Evolutionary conservation across 2,329 filamentous ascomycete species (phyloP), one percentile per base, ranked within the genome.

Genomic region (Botrytis pseudocinerea): DNA sequence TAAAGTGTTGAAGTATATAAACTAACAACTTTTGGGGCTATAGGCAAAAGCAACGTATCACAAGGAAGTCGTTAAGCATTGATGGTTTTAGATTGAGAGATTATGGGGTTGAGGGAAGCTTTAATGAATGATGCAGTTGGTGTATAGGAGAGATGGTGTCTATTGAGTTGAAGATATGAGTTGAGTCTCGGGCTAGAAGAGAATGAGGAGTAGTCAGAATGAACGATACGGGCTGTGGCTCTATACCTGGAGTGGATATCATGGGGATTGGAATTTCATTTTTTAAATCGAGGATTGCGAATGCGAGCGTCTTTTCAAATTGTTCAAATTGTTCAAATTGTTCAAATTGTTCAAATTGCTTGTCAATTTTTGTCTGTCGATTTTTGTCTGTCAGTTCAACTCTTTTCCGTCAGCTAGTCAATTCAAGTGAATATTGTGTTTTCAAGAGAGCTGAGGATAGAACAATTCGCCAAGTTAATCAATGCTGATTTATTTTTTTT

Each of bases 261-360:
- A 18, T n/a, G 22, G 16, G 35, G n/a, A 18, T 32, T 28, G n/a
- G n/a, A 18, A 57, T 1, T 57, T 28, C n/a, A 28, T 32, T 16
- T 0, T 0, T 57, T 32, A 32, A 22, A 54, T n/a, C 2, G 0
- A 22, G 25, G 4, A 10, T n/a, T n/a, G 6, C 0, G 12, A 16
- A 54, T 54, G 38, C 7, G 1, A 54, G n/a, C 25, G 48, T 54
- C 5, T n/a, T 51, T 54, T n/a, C 25, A 54, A 54, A n/a, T 54
- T 54, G 48, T 12, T n/a, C 32, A 32, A 32, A 32, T 32, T 32
- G n/a, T n/a, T n/a, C n/a, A n/a, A n/a, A n/a, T n/a, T n/a, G n/a
- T 54, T n/a, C 25, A 54, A 54, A n/a, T 54, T 54, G 48, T 12
- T n/a, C 32, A 32, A 32, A 32, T 32, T 51, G 46, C 25, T 10